Base-by-base conservation (phyloP, 2,329 filamentous ascomycete genomes). In the Lachnellula cervina region DNA sequence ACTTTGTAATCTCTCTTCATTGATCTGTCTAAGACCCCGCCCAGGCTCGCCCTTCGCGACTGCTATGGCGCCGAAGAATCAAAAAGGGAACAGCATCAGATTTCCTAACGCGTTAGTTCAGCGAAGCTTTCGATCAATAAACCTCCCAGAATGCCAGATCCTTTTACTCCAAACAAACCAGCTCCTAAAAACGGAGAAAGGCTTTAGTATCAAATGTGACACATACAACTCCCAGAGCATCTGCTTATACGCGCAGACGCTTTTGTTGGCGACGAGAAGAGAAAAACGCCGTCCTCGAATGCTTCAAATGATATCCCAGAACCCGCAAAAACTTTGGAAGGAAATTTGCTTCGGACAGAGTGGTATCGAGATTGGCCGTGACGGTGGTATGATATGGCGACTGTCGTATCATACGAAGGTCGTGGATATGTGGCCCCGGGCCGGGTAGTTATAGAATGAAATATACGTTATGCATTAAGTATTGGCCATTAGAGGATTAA, bases 161-260 rank as follows among this genome's bases (percentile, higher is more conserved):
- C 55, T 66, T 51, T 50, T 64, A 64, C 62, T 64, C 64, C 64
- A 66, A 65, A 63, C 59, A 65, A 54, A 54, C 61, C 52, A 56
- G 57, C 60, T 49, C 56, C 54, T 56, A 28, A 50, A 55, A 51
- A 52, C 17, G 34, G 40, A 56, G 52, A 56, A 60, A 55, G 59
- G 57, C 52, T 32, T 32, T 56, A 56, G 57, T 55, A 60, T 61
- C 52, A 62, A 63, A 56, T 21, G 61, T 57, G 56, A 64, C 54
- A 62, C 52, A 57, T 62, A 62, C 58, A 63, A 63, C 52, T 53
- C 43, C 57, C 55, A 59, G 62, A 55, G 54, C 59, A 59, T 56
- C 60, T 57, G 59, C 56, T 42, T 59, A 57, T 57, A 63, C 28
- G 49, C 47, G 60, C 60, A 60, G 55, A 56, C 47, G 52, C 34